These are phyloP conservation scores for Schwanniomyces sp. DNA, from an alignment of 805 yeast genomes.

Conservation along the genomic window DNA sequence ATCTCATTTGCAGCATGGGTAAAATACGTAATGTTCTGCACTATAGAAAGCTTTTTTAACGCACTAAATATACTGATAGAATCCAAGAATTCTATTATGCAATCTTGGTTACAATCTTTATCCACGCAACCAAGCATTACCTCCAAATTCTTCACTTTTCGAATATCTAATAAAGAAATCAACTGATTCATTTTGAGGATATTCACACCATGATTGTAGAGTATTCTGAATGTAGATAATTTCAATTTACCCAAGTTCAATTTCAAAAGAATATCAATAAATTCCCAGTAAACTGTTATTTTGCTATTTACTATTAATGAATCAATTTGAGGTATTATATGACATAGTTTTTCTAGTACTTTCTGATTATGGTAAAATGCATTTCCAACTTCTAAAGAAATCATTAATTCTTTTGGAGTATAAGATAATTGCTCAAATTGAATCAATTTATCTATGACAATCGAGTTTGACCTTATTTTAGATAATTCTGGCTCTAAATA, in stretches of 20 bases:
- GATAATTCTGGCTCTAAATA: slow-evolving; percentile 4
- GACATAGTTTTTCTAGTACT: background rate
- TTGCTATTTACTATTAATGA: slow-evolving; percentile 16
- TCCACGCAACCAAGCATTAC: slow-evolving; percentile 53
- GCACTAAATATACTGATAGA: slow-evolving; percentile 33
- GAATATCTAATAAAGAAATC: slow-evolving; percentile 11
- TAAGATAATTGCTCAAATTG: slow-evolving; percentile 5
- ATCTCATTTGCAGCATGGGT: slow-evolving; percentile 30
- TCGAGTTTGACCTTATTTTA: slow-evolving; percentile 11
- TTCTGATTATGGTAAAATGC: background rate
- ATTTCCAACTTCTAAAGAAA: background rate
- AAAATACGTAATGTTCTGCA: slow-evolving; percentile 27
- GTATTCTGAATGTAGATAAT: slow-evolving; percentile 22
- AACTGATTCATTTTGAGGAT: slow-evolving; percentile 7
- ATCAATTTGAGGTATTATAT: slow-evolving; percentile 4
- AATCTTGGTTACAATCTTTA: slow-evolving; percentile 37
- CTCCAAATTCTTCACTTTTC: slow-evolving; percentile 40
- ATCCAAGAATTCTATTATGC: slow-evolving; percentile 44
- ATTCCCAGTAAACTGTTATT: slow-evolving; percentile 13
- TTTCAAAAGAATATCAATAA: slow-evolving; percentile 7
- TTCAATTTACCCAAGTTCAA: slow-evolving; percentile 2
- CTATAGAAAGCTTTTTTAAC: slow-evolving; percentile 36
- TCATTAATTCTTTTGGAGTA: background rate
- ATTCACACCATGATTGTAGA: slow-evolving; percentile 17
- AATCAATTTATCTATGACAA: slow-evolving; percentile 17